phyloP scores from a whole-genome alignment of 306 rosid genomes.

The Glycine soja region DNA sequence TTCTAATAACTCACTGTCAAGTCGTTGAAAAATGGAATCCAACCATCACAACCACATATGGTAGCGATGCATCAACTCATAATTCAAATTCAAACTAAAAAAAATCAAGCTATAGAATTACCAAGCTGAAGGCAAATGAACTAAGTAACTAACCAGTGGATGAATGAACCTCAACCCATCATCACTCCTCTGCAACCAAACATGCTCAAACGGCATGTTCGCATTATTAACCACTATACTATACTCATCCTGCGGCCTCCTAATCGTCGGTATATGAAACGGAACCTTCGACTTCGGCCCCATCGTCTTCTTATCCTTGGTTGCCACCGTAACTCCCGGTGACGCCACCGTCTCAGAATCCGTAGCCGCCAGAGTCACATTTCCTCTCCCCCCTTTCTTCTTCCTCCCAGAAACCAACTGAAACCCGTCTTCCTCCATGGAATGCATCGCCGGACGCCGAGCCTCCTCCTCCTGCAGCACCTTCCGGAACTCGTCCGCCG shows the following conservation, averaged over 20 bases:
- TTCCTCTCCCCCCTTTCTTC: slow-evolving; percentile 54
- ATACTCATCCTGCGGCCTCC: slow-evolving; percentile 83
- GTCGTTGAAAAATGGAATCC: too few species aligned
- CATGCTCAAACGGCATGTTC: slow-evolving; percentile 83
- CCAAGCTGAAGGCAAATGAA: slow-evolving; percentile 27
- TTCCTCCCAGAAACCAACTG: slow-evolving; percentile 73
- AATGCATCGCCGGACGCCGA: slow-evolving; percentile 31
- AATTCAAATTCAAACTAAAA: too few species aligned
- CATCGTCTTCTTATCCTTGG: slow-evolving; percentile 59
- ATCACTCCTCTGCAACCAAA: slow-evolving; percentile 85
- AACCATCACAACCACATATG: too few species aligned
- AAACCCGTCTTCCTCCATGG: slow-evolving; percentile 64
- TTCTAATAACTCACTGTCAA: not conserved
- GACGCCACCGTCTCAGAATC: not conserved
- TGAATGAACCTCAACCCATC: slow-evolving; percentile 72
- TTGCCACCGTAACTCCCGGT: slow-evolving; percentile 59
- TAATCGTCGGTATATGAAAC: slow-evolving; percentile 83
- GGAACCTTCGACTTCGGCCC: slow-evolving; percentile 76
- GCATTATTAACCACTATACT: slow-evolving; percentile 72
- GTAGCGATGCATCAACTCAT: too few species aligned
- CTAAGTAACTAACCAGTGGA: slow-evolving; percentile 78
- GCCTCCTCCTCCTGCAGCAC: slow-evolving; percentile 56
- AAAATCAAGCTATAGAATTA: too few species aligned
- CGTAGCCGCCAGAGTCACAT: not conserved
- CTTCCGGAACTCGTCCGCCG: slow-evolving; percentile 70